Base-by-base conservation (phyloP, 2,329 filamentous ascomycete genomes). In the Aureobasidium mangrovei region DNA sequence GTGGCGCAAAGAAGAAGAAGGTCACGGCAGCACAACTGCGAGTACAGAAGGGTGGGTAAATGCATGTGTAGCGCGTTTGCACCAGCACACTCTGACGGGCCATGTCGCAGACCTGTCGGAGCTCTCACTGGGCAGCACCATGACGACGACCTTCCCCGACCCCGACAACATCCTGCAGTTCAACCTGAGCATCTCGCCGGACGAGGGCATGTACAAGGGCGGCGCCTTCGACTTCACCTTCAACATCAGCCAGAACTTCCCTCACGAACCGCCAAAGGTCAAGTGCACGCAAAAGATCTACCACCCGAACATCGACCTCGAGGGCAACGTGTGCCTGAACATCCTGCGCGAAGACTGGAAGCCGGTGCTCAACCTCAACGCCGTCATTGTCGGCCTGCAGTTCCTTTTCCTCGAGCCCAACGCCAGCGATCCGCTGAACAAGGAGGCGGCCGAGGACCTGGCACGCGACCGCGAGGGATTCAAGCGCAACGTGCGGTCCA, bases 281-380 rank as follows among this genome's bases (percentile, higher is more conserved):
- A 93, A 88, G 67, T 97, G 93, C 74, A 86, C 84, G 62, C 88
- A 98, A 73, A 97, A 95, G 78, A 97, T 98, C 64, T 98, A 98
- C 74, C 93, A 98, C 69, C 93, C 93, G 4, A 98, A 98, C 72
- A 98, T 98, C 68, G 93, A 98, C 67, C 79, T 95, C 39, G 89
- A 97, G 69, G 93, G 93, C 63, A 98, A 98, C 68, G 91, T 98
- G 59, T 98, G 93, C 75, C 74, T 98, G 66, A 98, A 98, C 70
- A 98, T 98, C 64, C 72, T 98, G 65, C 79, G 93, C 58, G 93
- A 98, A 74, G 93, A 98, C 74, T 98, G 93, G 93, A 98, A 97
- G 77, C 93, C 93, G 0, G 93, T 98, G 42, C 74, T 98, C 67
- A 97, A 97, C 70, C 72, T 98, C 68, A 96, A 97, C 67, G 91